These are phyloP conservation scores for Aspergillus udagawae DNA, from an alignment of 2,329 filamentous ascomycete species.

Conservation along the genomic window DNA sequence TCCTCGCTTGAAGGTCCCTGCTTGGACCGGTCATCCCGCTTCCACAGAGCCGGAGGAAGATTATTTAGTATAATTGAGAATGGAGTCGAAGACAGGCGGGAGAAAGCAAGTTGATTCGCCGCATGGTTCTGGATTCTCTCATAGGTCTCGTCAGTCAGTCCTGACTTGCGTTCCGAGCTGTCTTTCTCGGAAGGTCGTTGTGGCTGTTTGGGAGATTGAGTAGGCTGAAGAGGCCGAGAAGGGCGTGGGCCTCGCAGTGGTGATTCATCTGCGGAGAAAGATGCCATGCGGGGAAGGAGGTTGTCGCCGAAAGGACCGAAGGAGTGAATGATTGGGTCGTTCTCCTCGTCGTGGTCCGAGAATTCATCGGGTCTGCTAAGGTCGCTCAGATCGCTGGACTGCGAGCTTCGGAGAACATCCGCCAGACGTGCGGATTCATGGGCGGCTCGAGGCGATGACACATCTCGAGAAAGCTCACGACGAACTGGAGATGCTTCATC, in stretches of 20 bases:
- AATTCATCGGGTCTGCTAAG: constrained; percentile 55
- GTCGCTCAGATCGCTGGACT: constrained; percentile 31
- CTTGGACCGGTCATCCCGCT: constrained; percentile 47
- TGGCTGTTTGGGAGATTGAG: constrained; percentile 27
- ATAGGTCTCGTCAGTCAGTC: constrained; percentile 22
- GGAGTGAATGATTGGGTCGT: constrained; percentile 86
- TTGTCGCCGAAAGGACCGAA: constrained; percentile 89
- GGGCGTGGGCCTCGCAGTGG: constrained; percentile 48
- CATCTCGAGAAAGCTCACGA: constrained; percentile 23
- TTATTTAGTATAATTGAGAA: constrained; percentile 85
- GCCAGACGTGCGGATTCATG: constrained; percentile 28
- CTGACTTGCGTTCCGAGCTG: constrained; percentile 17
- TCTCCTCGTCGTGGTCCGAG: constrained; percentile 84
- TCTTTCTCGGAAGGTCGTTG: constrained; percentile 18
- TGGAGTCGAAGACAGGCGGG: constrained; percentile 84
- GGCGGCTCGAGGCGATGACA: constrained; percentile 29
- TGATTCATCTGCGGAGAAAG: constrained; percentile 64
- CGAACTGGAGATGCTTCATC: constrained; percentile 59
- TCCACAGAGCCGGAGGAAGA: constrained; percentile 62
- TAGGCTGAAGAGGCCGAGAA: constrained; percentile 32
- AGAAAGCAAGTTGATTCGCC: constrained; percentile 92
- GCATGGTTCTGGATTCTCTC: constrained; percentile 67
- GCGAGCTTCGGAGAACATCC: constrained; percentile 29
- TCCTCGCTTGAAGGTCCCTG: constrained; percentile 55
- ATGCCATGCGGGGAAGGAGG: constrained; percentile 74